A percentile compares a stretch with the other conserved stretches of the same genome.
Conservation (phyloP, 352 stramenopile genomes). For the Pythium angustatum region DNA sequence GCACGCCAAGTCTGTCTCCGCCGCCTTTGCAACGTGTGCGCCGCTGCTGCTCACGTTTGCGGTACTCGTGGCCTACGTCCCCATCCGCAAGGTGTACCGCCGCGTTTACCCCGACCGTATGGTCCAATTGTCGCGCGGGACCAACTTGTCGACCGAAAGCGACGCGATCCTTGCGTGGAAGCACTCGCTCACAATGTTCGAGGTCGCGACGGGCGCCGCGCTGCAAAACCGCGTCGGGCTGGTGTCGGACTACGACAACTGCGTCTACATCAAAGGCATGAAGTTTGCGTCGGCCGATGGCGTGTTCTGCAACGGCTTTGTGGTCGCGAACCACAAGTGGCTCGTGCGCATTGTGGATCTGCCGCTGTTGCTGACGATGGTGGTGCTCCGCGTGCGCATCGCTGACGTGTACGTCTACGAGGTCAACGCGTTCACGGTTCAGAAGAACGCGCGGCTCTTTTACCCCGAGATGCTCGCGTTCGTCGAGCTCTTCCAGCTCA, state of each 20-base stretch:
- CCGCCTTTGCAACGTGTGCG: not conserved
- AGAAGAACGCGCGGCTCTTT: slow-evolving; percentile 35
- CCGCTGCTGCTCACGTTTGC: slow-evolving; percentile 18
- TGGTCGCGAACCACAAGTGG: slow-evolving; percentile 29
- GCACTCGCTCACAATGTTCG: slow-evolving; percentile 22
- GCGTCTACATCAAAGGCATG: slow-evolving; percentile 29
- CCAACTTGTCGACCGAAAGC: slow-evolving; percentile 7
- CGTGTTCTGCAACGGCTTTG: slow-evolving; percentile 33
- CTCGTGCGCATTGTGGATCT: slow-evolving; percentile 28
- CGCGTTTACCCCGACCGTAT: slow-evolving; percentile 1
- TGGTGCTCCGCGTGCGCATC: slow-evolving; percentile 25
- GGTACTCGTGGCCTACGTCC: slow-evolving; percentile 14
- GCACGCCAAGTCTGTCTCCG: not conserved
- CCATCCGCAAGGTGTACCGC: slow-evolving; percentile 13
- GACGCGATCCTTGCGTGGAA: slow-evolving; percentile 9
- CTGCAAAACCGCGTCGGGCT: slow-evolving; percentile 22
- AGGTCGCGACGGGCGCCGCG: slow-evolving; percentile 24
- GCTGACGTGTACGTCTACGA: slow-evolving; percentile 35
- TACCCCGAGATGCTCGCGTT: slow-evolving; percentile 41
- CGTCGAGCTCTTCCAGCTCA: slow-evolving; percentile 32
- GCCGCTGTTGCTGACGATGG: slow-evolving; percentile 23
- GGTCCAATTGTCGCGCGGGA: slow-evolving; percentile 1
- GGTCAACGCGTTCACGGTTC: slow-evolving; percentile 23
- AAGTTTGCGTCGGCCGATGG: slow-evolving; percentile 31
- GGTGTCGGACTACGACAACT: slow-evolving; percentile 30